phyloP scores from a whole-genome alignment of 73 alveolate genomes.

The Paramecium sexaurelia region DNA sequence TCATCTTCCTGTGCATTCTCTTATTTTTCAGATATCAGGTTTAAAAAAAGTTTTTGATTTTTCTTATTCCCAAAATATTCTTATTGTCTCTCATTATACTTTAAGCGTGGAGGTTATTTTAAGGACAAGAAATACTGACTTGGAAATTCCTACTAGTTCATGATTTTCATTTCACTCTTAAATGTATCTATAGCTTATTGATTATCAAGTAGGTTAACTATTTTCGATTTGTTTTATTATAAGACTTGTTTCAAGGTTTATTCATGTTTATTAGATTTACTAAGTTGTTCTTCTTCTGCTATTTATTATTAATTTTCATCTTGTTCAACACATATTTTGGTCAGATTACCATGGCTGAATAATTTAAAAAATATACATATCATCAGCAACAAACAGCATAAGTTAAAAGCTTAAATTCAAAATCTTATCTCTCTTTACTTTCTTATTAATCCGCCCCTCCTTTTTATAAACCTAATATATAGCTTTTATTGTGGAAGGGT shows the following conservation, averaged over 20 bases:
- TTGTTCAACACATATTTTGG: not conserved
- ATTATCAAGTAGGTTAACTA: not conserved
- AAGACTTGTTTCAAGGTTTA: not conserved
- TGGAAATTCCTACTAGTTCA: not conserved
- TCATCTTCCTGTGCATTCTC: not conserved
- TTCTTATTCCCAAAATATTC: not conserved
- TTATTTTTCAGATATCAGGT: not conserved
- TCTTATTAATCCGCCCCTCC: constrained; percentile 20
- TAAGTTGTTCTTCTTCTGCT: not conserved
- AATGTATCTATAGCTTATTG: not conserved
- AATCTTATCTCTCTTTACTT: not conserved
- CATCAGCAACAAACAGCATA: not conserved
- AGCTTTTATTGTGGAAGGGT: constrained; percentile 25
- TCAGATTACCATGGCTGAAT: not conserved
- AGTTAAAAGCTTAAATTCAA: not conserved
- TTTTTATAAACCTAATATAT: constrained; percentile 19
- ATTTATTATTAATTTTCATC: not conserved
- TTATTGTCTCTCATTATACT: not conserved
- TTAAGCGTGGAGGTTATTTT: not conserved
- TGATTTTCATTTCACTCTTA: not conserved
- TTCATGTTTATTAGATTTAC: not conserved
- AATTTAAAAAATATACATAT: not conserved
- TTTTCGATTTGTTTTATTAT: not conserved
- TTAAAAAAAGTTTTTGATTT: not conserved
- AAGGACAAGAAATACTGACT: not conserved